Evolutionary conservation across 768 basidiomycete genomes (phyloP).

Genomic region (Boletus edulis): DNA sequence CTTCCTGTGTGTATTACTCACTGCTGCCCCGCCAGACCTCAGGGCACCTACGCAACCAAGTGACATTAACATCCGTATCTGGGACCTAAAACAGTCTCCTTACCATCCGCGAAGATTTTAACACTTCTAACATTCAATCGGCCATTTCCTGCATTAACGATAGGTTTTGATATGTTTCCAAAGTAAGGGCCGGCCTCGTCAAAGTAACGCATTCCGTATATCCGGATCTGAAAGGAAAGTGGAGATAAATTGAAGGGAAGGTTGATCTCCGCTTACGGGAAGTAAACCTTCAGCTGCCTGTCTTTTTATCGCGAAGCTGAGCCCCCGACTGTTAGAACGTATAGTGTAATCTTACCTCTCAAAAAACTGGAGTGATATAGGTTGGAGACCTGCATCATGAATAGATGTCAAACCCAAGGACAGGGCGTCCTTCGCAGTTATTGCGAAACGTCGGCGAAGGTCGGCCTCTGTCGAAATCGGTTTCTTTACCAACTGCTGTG

Average conservation of each 20-base stretch:
- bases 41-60: constrained; percentile 62
- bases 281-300: constrained; percentile 57
- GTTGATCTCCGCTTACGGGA: constrained; percentile 45
- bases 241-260: not conserved
- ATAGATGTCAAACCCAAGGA: too few species aligned
- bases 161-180: constrained; percentile 59
- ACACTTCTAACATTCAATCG: constrained; percentile 71
- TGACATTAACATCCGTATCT: not conserved
- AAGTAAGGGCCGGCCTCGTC: constrained; percentile 66
- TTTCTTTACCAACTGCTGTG: constrained; percentile 45
- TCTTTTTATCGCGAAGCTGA: constrained; percentile 37
- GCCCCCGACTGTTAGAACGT: not conserved
- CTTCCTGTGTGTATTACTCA: constrained; percentile 30
- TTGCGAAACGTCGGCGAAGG: constrained; percentile 56
- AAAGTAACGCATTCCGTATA: constrained; percentile 76
- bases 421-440: constrained; percentile 39
- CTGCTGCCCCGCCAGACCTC: constrained; percentile 87
- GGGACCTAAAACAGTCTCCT: not conserved
- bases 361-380: constrained; percentile 35
- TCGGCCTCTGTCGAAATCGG: constrained; percentile 64
- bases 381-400: too few species aligned
- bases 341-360: constrained; percentile 44
- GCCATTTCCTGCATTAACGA: constrained; percentile 57
- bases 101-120: constrained; percentile 70
- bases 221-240: constrained; percentile 52